A percentile compares a stretch with the other conserved stretches of the same genome.
These are phyloP conservation scores for Cymodocea nodosa DNA, from an alignment of 116 monocot species.

Conservation along the genomic window DNA sequence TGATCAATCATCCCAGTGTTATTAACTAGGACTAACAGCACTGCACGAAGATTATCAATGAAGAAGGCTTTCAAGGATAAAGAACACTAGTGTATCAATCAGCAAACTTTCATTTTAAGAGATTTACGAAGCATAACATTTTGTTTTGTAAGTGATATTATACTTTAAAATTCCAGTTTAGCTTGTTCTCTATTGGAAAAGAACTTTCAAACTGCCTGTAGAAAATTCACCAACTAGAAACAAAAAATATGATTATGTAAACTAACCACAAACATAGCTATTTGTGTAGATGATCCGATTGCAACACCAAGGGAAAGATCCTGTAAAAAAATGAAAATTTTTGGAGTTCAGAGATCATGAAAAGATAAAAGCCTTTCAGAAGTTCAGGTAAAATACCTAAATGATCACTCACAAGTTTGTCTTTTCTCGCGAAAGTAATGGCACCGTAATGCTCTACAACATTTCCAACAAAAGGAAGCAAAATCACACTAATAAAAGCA, in stretches of 20 bases:
- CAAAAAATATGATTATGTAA: background rate
- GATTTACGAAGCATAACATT: too few species aligned
- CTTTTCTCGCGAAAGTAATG: constrained; percentile 74
- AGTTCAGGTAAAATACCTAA: background rate
- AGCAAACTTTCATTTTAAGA: too few species aligned
- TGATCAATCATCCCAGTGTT: too few species aligned
- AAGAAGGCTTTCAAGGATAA: too few species aligned
- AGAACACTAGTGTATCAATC: too few species aligned
- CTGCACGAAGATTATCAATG: too few species aligned
- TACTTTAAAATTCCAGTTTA: too few species aligned
- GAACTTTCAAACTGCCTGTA: background rate
- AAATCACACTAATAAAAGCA: constrained; percentile 71
- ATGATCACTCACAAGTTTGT: constrained; percentile 48
- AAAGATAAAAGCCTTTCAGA: background rate
- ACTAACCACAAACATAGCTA: constrained; percentile 72
- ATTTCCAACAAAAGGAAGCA: constrained; percentile 78
- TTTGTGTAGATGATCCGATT: constrained; percentile 78
- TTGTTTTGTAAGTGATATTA: too few species aligned
- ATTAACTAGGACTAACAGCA: too few species aligned
- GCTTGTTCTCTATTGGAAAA: too few species aligned
- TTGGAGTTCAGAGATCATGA: background rate
- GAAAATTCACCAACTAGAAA: background rate
- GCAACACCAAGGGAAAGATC: constrained; percentile 75
- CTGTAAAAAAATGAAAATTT: constrained; percentile 12
- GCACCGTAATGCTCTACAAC: constrained; percentile 83